Evolutionary conservation across 2,329 filamentous ascomycete genomes (phyloP).

Genomic region (Stromatinia cepivora): DNA sequence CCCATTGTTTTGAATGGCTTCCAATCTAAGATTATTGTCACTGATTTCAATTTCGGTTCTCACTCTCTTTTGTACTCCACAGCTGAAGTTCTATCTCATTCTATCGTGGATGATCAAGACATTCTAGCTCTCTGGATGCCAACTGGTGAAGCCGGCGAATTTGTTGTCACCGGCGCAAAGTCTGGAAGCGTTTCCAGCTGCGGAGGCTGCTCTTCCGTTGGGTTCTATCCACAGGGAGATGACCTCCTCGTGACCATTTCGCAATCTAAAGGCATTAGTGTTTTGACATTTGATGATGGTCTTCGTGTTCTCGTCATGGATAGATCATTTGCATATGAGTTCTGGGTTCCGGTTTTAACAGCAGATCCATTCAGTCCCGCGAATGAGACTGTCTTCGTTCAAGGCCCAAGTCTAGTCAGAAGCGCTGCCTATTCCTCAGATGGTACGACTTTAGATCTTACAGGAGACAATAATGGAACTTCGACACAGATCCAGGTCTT

Average conservation of each 20-base stretch:
- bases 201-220: slow-evolving; percentile 45
- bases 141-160: slow-evolving; percentile 55
- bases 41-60: slow-evolving; percentile 57
- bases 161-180: slow-evolving; percentile 52
- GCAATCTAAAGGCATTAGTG: slow-evolving; percentile 50
- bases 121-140: slow-evolving; percentile 55
- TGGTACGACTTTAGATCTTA: slow-evolving; percentile 44
- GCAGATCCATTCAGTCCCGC: slow-evolving; percentile 42
- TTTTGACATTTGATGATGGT: slow-evolving; percentile 50
- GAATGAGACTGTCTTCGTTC: slow-evolving; percentile 48
- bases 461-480: slow-evolving; percentile 48
- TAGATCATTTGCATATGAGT: slow-evolving; percentile 53
- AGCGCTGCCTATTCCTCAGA: slow-evolving; percentile 42
- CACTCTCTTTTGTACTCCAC: slow-evolving; percentile 56
- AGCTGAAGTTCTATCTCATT: slow-evolving; percentile 55
- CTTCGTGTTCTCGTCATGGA: slow-evolving; percentile 55
- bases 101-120: slow-evolving; percentile 49
- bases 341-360: slow-evolving; percentile 55
- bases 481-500: slow-evolving; percentile 48
- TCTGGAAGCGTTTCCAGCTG: slow-evolving; percentile 52
- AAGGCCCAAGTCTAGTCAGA: slow-evolving; percentile 55
- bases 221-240: slow-evolving; percentile 45
- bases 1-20: slow-evolving; percentile 58
- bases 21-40: slow-evolving; percentile 61
- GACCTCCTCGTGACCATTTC: slow-evolving; percentile 50